These are phyloP conservation scores for Lodderomyces orthopsilosis DNA, from an alignment of 1,139 yeast species.

Conservation along the genomic window DNA sequence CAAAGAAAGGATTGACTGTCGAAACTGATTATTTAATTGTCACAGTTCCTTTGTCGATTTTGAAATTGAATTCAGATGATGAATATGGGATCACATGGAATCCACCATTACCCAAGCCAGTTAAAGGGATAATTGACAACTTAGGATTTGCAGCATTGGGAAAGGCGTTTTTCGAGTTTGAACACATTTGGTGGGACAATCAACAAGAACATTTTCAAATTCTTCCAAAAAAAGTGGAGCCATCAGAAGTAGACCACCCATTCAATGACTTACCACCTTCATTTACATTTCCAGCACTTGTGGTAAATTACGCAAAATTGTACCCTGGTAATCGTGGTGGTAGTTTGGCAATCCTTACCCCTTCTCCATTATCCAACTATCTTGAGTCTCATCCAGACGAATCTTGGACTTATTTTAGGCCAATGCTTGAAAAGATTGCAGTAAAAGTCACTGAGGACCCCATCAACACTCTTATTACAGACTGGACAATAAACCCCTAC, in stretches of 20 bases:
- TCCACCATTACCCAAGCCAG: slow-evolving; percentile 53
- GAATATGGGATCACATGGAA: slow-evolving; percentile 54
- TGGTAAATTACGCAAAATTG: slow-evolving; percentile 19
- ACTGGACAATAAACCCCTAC: slow-evolving; percentile 71
- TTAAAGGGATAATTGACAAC: slow-evolving; percentile 43
- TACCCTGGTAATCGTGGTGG: slow-evolving; percentile 9
- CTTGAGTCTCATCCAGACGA: slow-evolving; percentile 34
- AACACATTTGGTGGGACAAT: slow-evolving; percentile 61
- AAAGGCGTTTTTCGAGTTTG: slow-evolving; percentile 73
- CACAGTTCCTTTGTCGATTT: slow-evolving; percentile 73
- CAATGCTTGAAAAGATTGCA: slow-evolving; percentile 30
- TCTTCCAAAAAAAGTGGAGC: slow-evolving; percentile 22
- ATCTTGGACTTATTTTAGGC: slow-evolving; percentile 41
- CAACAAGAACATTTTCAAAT: slow-evolving; percentile 52
- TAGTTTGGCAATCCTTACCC: slow-evolving; percentile 60
- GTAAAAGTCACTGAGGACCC: slow-evolving; percentile 38
- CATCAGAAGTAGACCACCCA: too few species aligned
- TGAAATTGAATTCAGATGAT: slow-evolving; percentile 36
- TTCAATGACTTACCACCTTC: slow-evolving; percentile 10
- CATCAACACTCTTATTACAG: slow-evolving; percentile 49
- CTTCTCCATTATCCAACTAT: slow-evolving; percentile 63
- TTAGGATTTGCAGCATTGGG: slow-evolving; percentile 74
- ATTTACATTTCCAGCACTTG: slow-evolving; percentile 7
- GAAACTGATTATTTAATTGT: slow-evolving; percentile 57
- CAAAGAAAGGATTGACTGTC: slow-evolving; percentile 18